Conservation (phyloP, 202 grass and related monocot species). For the Saccharum hybrid region DNA sequence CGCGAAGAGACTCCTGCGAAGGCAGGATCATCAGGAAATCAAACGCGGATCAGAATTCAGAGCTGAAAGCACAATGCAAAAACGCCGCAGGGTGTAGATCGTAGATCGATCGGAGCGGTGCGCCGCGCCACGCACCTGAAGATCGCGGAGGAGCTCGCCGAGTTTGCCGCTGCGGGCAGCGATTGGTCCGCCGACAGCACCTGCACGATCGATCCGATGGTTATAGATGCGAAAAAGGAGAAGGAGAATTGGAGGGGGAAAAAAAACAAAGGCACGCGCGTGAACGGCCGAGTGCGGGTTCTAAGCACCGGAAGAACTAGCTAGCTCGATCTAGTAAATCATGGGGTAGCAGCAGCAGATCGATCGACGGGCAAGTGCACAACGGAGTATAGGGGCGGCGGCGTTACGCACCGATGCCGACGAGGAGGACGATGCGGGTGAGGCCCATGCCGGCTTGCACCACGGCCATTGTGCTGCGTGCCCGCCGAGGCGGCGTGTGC, state of each 20-base stretch:
- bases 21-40: neutral
- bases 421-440: slow-evolving; percentile 36
- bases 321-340: no score
- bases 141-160: slow-evolving; percentile 50
- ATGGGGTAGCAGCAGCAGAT: neutral
- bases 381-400: neutral
- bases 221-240: no score
- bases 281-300: no score
- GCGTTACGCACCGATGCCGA: slow-evolving; percentile 48
- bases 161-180: slow-evolving; percentile 51
- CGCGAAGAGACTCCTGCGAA: slow-evolving; percentile 17
- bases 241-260: neutral
- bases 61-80: neutral
- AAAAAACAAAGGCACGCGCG: neutral
- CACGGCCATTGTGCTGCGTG: slow-evolving; percentile 51
- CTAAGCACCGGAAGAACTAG: no score
- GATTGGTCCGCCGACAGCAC: slow-evolving; percentile 42
- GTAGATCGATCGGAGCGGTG: neutral
- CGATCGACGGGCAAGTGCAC: neutral
- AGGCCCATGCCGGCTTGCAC: slow-evolving; percentile 54
- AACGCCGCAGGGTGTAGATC: neutral
- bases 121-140: slow-evolving; percentile 48
- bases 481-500: no score
- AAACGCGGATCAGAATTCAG: slow-evolving; percentile 3
- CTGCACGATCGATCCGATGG: neutral